These are phyloP conservation scores for Tolypocladium ophioglossoides DNA, from an alignment of 2,329 filamentous ascomycete genomes.

Conservation along the genomic window DNA sequence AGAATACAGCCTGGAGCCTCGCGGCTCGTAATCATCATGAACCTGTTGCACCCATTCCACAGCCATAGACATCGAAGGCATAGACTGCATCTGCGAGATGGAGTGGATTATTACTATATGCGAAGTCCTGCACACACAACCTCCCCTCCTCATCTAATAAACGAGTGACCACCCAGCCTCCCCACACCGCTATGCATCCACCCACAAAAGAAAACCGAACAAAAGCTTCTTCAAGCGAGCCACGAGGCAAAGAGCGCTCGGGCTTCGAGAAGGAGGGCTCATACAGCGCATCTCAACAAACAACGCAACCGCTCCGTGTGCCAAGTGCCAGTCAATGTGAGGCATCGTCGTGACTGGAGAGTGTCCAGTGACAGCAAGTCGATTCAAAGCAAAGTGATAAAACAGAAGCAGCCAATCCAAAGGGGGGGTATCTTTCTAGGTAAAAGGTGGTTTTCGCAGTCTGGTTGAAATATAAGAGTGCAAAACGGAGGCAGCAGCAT, in stretches of 20 bases:
- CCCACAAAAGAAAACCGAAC: conserved; percentile 1
- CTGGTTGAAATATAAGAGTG: conserved; percentile 8
- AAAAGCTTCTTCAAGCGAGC: not conserved
- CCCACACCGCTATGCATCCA: conserved; percentile 9
- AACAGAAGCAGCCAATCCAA: conserved; percentile 19
- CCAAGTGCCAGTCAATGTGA: conserved; percentile 1
- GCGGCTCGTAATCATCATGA: not conserved
- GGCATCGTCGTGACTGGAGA: not conserved
- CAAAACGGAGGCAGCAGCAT: not conserved
- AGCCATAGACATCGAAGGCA: not conserved
- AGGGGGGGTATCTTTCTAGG: conserved; percentile 29
- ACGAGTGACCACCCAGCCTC: not conserved
- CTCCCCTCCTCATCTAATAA: not conserved
- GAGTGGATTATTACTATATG: conserved; percentile 11
- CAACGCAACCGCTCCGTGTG: not conserved
- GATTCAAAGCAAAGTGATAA: conserved; percentile 3
- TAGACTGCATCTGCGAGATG: not conserved
- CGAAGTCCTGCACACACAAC: not conserved
- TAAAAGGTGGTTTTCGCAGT: conserved; percentile 15
- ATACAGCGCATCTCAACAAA: not conserved
- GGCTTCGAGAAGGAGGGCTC: not conserved
- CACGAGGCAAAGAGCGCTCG: not conserved
- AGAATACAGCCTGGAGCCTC: not conserved
- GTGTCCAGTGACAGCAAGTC: not conserved
- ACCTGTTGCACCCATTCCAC: not conserved